Base-by-base conservation (phyloP, 2,329 filamentous ascomycete genomes). In the Eutypella sp. region DNA sequence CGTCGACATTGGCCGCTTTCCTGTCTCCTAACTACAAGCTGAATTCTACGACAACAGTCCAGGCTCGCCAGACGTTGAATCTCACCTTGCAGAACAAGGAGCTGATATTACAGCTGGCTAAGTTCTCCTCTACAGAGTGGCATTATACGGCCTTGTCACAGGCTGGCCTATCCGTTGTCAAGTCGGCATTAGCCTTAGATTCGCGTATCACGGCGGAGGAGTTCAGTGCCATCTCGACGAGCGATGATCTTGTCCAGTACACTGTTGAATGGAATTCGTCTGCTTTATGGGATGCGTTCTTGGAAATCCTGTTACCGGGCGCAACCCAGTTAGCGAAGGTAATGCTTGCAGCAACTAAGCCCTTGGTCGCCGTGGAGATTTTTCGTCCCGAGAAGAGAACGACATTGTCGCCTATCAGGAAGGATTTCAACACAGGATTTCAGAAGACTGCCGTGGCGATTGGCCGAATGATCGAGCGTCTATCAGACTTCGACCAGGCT, bases 391-490 rank as follows among this genome's bases (percentile, higher is more conserved):
- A 68, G 10, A 78, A 79, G 59, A 72, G 67, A 34, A 68, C 67
- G 39, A 57, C 59, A 15, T 57, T 66, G 54, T 71, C 57, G 45
- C 63, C 53, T 51, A 62, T 59, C 47, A 85, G 85, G 56, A 72
- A 74, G n/a, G 74, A 80, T 23, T 97, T 95, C 73, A 97, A 97
- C 60, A 68, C 75, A 40, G 81, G 84, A 20, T 85, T 92, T 5
- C 61, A 67, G 40, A 70, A 67, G 37, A 75, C 76, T 56, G 58
- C 76, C 58, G 55, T 74, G 67, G 67, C 82, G 67, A 79, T 96
- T 20, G 83, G 84, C 16, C 79, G 81, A 48, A 81, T 96, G 40
- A 77, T 97, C 34, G 86, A 90, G 52, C 79, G 86, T 10, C 70
- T 99, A 37, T 85, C 85, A 29, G 86, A 91, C 50, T 91, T 96